These are phyloP conservation scores for Cerioporus squamosus DNA, from an alignment of 1,284 basidiomycete species.

Conservation along the genomic window DNA sequence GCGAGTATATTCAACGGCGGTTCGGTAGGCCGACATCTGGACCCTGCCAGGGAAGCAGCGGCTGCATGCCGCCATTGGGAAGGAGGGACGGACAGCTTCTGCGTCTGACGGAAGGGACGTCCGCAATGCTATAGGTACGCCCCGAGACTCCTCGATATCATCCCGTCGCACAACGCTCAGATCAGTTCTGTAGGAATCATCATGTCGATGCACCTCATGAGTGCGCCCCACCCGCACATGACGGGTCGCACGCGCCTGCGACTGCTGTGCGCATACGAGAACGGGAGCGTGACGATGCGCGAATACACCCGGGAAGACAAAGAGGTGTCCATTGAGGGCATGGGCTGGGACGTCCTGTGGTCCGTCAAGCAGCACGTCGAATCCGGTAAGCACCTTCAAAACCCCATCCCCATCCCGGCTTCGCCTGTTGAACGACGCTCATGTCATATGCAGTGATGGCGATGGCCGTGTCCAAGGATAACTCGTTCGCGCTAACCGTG, in stretches of 20 bases:
- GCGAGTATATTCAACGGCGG: neutral
- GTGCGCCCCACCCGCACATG: slow-evolving; percentile 34
- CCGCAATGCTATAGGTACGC: slow-evolving; percentile 36
- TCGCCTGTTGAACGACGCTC: neutral
- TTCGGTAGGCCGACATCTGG: slow-evolving; percentile 78
- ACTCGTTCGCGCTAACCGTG: slow-evolving; percentile 71
- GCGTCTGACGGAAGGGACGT: slow-evolving; percentile 50
- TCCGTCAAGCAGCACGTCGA: slow-evolving; percentile 74
- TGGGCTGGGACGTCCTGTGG: slow-evolving; percentile 79
- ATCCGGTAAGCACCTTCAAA: slow-evolving; percentile 56
- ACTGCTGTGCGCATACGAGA: slow-evolving; percentile 80
- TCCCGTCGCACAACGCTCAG: neutral
- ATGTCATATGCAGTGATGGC: slow-evolving; percentile 77
- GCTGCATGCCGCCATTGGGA: slow-evolving; percentile 81
- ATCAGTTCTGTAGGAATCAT: slow-evolving; percentile 63
- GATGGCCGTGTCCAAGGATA: slow-evolving; percentile 69
- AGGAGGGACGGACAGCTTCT: slow-evolving; percentile 36
- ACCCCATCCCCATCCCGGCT: neutral
- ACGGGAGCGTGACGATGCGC: slow-evolving; percentile 74
- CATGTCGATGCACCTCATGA: slow-evolving; percentile 81
- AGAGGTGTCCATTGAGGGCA: slow-evolving; percentile 66
- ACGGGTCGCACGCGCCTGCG: slow-evolving; percentile 47
- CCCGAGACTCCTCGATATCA: neutral
- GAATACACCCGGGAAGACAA: slow-evolving; percentile 46
- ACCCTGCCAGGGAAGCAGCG: slow-evolving; percentile 63